Evolutionary conservation across 73 alveolate species (phyloP), one percentile per base, ranked within the genome.

Genomic region (Paramecium sonneborni): DNA sequence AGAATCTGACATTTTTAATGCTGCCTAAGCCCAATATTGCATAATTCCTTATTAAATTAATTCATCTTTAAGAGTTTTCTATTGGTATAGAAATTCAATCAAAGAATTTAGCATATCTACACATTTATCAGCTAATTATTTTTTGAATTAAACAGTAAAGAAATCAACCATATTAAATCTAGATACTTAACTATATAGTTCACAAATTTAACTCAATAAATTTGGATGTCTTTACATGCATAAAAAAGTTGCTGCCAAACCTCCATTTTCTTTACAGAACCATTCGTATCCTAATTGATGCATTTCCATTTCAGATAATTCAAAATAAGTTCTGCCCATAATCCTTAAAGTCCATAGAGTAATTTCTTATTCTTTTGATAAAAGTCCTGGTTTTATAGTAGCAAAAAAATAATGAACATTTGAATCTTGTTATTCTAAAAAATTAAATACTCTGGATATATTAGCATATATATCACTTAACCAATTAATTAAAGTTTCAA

Each of bases 201-300:
- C 87, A 30, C 85, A 76, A 39, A 88, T 38, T 6, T 76, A 69
- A 24, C 69, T 69, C 24, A 43, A 14, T 24, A 92, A 55, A 85
- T 92, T 44, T 20, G 85, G 84, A 91, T 96, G 98, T 56, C 96
- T 92, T 88, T 95, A 85, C 46, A 96, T 84, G 37, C 97, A 96
- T 92, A 93, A 56, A 85, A 96, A 79, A 18, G 97, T 85, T 28
- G 97, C 94, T 56, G 95, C 96, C 44, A 96, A 94, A 15, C 98
- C 98, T 35, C 97, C 97, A 76, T 91, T 93, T 55, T 96, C 95
- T n/a, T 94, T 56, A 34, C 92, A 76, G 34, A 96, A 96, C 98
- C 98, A 96, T 62, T 96, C 97, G 95, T 96, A 96, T 10, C 96
- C 98, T 21, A 88, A 92, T 24, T 74, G 24, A 44, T 58, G 89